Evolutionary conservation across 306 rosid genomes (phyloP).

Genomic region (Ceratonia siliqua): DNA sequence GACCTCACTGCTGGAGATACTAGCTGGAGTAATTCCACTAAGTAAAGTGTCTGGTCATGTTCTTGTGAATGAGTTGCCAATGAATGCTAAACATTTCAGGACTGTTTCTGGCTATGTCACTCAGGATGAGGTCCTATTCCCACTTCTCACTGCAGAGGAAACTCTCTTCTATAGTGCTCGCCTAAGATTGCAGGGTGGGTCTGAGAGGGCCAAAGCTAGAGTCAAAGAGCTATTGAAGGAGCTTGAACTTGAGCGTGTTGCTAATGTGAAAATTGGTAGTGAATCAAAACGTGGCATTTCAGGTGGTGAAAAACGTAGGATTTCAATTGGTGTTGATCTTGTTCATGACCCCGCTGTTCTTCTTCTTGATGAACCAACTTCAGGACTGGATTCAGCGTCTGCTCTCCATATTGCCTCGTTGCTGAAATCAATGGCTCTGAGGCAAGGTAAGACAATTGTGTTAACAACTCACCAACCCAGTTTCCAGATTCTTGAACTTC

Average conservation of each 20-base stretch:
- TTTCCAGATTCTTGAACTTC: constrained; percentile 44
- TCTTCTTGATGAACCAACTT: constrained; percentile 55
- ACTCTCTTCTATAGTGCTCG: constrained; percentile 47
- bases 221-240: constrained; percentile 42
- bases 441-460: constrained; percentile 49
- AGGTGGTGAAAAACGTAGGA: constrained; percentile 48
- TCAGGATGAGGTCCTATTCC: constrained; percentile 48
- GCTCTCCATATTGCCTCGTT: constrained; percentile 44
- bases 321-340: constrained; percentile 48
- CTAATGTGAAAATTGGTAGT: constrained; percentile 36
- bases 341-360: constrained; percentile 52
- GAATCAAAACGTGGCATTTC: constrained; percentile 43
- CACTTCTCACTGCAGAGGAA: constrained; percentile 49
- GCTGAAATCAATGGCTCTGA: constrained; percentile 47
- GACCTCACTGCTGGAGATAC: constrained; percentile 48
- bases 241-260: constrained; percentile 47
- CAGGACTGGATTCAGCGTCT: constrained; percentile 53
- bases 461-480: constrained; percentile 56
- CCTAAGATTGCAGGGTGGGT: constrained; percentile 36
- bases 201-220: constrained; percentile 37
- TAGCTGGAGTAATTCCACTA: constrained; percentile 44
- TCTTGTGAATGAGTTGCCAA: constrained; percentile 41
- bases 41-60: constrained; percentile 39
- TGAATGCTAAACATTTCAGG: constrained; percentile 41
- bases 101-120: constrained; percentile 52